Base-by-base conservation (phyloP, 495 filamentous ascomycete species). In the Aspergillus homomorphus region DNA sequence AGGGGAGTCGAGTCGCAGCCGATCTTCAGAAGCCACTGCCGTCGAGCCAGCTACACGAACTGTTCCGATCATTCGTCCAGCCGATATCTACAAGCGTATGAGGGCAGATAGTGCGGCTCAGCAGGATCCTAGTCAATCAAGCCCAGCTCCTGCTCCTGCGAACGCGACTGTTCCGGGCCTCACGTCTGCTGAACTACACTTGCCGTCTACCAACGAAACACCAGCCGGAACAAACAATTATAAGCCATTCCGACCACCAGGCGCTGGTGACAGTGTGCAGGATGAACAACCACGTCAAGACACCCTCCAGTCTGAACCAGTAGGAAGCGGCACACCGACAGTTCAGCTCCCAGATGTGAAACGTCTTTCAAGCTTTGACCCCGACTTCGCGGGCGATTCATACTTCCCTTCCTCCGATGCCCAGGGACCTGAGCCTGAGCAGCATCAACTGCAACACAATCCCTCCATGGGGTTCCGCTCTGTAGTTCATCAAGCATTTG, bases 51-150 rank as follows among this genome's bases (percentile, higher is more conserved):
- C 62, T 51, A 51, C 60, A 48, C 56, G 58, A 9, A 50, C 55
- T n/a, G 53, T 51, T 20, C 82, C 87, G 2, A 85, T 93, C 59
- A 78, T 91, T 22, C 80, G 89, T 18, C 89, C 91, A 12, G 85
- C 85, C 20, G 90, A 96, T 60, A 89, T 92, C 30, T 94, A 94
- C 67, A 84, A 79, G 56, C 83, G 88, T 2, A 77, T 89, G 68
- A 83, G 82, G 45, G 88, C 90, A 60, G 88, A 89, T 57, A 80
- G 76, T 55, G 75, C 83, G 58, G 77, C 70, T 54, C 81, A 85
- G 68, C 71, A 79, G 14, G 76, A 75, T 48, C 80, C 81, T 48
- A 43, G 49, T 38, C 33, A 38, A 12, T 14, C 33, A 38, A 38
- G 33, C 33, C 7, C 6, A 38, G 33, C 12, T 28, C 57, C 42